Percentiles rank a stretch among this genome's conserved stretches.
Evolutionary conservation across 495 filamentous ascomycete genomes (phyloP).

Genomic region (Achaetomiella virescens): DNA sequence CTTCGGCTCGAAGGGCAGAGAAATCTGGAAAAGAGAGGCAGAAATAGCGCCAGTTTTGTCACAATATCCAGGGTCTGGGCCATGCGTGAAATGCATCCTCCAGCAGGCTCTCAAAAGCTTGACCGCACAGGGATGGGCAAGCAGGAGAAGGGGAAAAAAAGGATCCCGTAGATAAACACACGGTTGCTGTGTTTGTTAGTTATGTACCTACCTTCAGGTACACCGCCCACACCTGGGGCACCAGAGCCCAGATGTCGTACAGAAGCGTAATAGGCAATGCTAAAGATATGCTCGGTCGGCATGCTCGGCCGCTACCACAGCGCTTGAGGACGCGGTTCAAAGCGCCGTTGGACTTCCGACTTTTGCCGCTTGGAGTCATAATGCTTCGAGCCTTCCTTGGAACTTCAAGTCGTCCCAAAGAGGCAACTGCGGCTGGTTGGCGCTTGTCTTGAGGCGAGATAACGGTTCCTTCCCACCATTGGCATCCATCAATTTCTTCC

Average conservation of each 20-base stretch:
- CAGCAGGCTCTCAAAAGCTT: neutral
- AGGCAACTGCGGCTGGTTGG: conserved; percentile 6
- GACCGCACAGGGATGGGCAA: neutral
- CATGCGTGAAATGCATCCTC: neutral
- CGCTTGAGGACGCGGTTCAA: neutral
- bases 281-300: conserved; percentile 7
- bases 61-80: conserved; percentile 9
- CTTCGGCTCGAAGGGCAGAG: conserved; percentile 5
- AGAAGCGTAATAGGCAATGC: conserved; percentile 14
- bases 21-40: neutral
- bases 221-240: too few species aligned
- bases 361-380: too few species aligned
- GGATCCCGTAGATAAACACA: conserved; percentile 13
- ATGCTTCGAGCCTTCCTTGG: neutral
- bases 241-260: conserved; percentile 1
- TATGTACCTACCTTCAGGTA: conserved; percentile 9
- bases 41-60: conserved; percentile 8
- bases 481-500: conserved; percentile 10
- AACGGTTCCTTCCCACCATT: too few species aligned
- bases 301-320: neutral
- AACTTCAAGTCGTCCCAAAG: conserved; percentile 6
- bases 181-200: conserved; percentile 11
- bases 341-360: neutral
- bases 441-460: conserved; percentile 2
- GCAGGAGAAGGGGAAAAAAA: neutral